Evolutionary conservation across 192 early-diverging fungal genomes (phyloP), one percentile per base, ranked within the genome.

Genomic region (Rhizoclosmatium globosum): DNA sequence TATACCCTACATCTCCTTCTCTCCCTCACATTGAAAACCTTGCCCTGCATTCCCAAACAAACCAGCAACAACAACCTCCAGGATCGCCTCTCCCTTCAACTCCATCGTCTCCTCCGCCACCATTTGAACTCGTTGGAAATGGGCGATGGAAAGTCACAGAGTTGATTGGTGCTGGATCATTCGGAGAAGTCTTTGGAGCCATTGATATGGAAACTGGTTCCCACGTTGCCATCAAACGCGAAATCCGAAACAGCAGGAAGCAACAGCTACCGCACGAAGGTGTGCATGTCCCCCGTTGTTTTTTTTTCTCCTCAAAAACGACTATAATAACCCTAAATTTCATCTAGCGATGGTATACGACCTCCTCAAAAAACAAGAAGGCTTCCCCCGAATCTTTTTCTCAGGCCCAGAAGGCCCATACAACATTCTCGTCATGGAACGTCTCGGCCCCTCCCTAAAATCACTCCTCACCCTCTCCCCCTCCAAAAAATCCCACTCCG

Each of bases 371-470:
- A 76, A 65, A 7, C 9, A 50, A 38, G 82, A 74, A 39, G 82
- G 86, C 2, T 80, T 87, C 59, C 83, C 86, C 6, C 41, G 66
- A 11, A 70, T 83, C 38, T 75, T 74, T 71, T 80, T 76, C 65
- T 64, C 50, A 4, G 86, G 86, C 13, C 42, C 46, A 2, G 82
- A 81, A 73, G 83, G 83, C n/a, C 64, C 59, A 31, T 83, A 81
- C 78, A 83, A 86, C 45, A 69, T 82, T 38, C 66, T 80, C 44
- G 85, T 87, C 46, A 87, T 87, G 86, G 82, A 83, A 38, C 79
- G 74, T 2, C 77, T 87, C 19, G 86, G 86, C n/a, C 82, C 82
- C 15, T 71, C 64, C 56, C 53, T 87, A 21, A 81, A 82, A 65
- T 31, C 68, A 4, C 72, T 85, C 46, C 57, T 53, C 21, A 44